These are phyloP conservation scores for Alternaria sp. DNA, from an alignment of 2,329 filamentous ascomycete species.

Conservation along the genomic window DNA sequence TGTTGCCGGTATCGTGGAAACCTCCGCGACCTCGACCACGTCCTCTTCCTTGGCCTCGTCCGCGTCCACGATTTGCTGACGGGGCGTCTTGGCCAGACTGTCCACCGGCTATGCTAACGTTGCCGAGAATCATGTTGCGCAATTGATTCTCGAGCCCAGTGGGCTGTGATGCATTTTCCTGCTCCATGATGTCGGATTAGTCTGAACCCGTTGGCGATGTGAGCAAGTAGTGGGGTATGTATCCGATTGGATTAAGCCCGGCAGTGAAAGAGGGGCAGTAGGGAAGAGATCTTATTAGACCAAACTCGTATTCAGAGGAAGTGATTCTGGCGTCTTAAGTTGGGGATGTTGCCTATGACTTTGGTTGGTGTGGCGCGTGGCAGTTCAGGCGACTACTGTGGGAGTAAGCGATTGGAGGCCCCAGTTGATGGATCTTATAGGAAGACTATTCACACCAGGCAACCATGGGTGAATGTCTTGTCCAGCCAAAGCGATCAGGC, in stretches of 20 bases:
- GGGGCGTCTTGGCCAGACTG: conserved; percentile 25
- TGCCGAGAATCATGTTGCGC: conserved; percentile 65
- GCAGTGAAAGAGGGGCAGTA: background rate
- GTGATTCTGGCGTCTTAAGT: background rate
- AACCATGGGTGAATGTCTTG: background rate
- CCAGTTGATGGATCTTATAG: background rate
- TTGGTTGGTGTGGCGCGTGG: background rate
- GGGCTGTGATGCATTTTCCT: conserved; percentile 9
- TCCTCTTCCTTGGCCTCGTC: conserved; percentile 16
- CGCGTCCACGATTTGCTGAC: conserved; percentile 21
- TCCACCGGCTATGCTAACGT: conserved; percentile 46
- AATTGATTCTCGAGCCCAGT: conserved; percentile 60
- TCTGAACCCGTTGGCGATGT: background rate
- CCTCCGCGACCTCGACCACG: conserved; percentile 25
- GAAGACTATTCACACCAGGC: background rate
- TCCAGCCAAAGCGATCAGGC: background rate
- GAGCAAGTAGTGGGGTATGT: background rate
- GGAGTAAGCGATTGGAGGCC: background rate
- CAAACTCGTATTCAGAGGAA: background rate
- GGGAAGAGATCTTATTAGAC: background rate
- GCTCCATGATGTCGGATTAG: conserved; percentile 26
- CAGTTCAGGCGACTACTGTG: background rate
- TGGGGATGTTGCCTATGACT: background rate
- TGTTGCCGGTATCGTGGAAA: conserved; percentile 15
- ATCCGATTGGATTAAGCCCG: background rate